Evolutionary conservation across 805 yeast genomes (phyloP).

Genomic region (Yamadazyma olivae): DNA sequence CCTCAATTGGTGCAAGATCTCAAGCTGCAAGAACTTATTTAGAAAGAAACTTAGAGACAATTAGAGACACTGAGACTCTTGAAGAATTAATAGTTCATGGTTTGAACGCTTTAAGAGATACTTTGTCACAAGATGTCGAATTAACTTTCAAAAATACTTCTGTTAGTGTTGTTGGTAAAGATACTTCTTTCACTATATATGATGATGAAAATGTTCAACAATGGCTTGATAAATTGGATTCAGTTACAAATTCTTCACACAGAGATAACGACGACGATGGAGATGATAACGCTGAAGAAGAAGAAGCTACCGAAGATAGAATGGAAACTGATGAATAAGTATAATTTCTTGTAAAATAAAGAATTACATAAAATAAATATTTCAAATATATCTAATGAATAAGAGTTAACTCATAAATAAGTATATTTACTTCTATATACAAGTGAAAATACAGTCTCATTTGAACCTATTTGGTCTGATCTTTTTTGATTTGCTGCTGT

Average conservation of each 20-base stretch:
- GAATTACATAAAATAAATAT: not conserved
- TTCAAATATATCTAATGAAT: no score
- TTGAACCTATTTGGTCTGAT: not conserved
- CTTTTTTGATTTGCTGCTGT: conserved; percentile 19
- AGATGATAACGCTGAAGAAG: conserved; percentile 19
- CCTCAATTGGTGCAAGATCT: conserved; percentile 97
- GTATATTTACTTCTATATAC: conserved; percentile 1
- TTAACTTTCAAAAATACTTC: conserved; percentile 80
- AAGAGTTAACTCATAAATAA: no score
- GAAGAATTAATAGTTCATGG: conserved; percentile 84
- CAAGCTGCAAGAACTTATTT: conserved; percentile 97
- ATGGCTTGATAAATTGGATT: conserved; percentile 76
- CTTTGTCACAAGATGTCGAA: conserved; percentile 91
- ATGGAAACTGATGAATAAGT: conserved; percentile 37
- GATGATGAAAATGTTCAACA: conserved; percentile 86
- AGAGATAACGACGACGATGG: conserved; percentile 38
- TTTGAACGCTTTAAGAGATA: conserved; percentile 87
- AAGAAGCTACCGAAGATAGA: conserved; percentile 17
- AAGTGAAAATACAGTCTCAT: no score
- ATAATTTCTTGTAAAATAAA: not conserved
- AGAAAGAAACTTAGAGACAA: conserved; percentile 77
- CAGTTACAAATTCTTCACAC: conserved; percentile 56
- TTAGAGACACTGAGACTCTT: conserved; percentile 52
- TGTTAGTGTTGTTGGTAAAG: conserved; percentile 89
- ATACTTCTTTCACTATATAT: conserved; percentile 65